A percentile compares a stretch with the other conserved stretches of the same genome.
These are phyloP conservation scores for Thuidium tamariscinum DNA, from an alignment of 225 moss, liverwort and hornwort genomes.

Conservation along the genomic window DNA sequence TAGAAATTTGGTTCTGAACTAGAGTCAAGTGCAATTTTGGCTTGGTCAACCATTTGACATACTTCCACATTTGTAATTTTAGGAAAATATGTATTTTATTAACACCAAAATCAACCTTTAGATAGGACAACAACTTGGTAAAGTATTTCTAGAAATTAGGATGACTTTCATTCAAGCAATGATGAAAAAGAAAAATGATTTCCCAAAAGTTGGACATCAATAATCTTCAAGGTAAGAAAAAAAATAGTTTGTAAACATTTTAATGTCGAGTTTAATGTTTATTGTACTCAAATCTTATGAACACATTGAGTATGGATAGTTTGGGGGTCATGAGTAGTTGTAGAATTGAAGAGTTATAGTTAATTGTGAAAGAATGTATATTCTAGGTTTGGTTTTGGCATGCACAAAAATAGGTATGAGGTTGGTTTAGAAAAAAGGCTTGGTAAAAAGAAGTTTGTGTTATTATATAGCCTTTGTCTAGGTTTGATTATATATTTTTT, in stretches of 20 bases:
- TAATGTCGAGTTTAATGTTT: background rate
- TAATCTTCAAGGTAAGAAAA: too few relatives aligned
- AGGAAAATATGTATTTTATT: too few relatives aligned
- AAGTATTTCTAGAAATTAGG: too few relatives aligned
- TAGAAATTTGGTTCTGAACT: too few relatives aligned
- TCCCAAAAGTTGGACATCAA: too few relatives aligned
- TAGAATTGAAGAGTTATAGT: background rate
- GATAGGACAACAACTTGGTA: too few relatives aligned
- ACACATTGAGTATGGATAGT: background rate
- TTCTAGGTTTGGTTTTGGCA: background rate
- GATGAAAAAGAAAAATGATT: too few relatives aligned
- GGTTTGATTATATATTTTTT: background rate
- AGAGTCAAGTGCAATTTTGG: too few relatives aligned
- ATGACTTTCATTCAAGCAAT: too few relatives aligned
- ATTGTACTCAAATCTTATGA: background rate
- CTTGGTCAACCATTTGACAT: too few relatives aligned
- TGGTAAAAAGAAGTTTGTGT: background rate
- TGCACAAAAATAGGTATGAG: background rate
- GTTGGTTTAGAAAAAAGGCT: background rate
- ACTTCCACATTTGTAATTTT: too few relatives aligned
- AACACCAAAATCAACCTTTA: too few relatives aligned
- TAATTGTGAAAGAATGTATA: background rate
- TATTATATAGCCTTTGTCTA: background rate
- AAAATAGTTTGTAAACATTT: background rate
- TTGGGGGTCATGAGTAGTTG: rapidly evolving